These are phyloP conservation scores for Penstemon davidsonii DNA, from an alignment of 257 asterid genomes.

Conservation along the genomic window DNA sequence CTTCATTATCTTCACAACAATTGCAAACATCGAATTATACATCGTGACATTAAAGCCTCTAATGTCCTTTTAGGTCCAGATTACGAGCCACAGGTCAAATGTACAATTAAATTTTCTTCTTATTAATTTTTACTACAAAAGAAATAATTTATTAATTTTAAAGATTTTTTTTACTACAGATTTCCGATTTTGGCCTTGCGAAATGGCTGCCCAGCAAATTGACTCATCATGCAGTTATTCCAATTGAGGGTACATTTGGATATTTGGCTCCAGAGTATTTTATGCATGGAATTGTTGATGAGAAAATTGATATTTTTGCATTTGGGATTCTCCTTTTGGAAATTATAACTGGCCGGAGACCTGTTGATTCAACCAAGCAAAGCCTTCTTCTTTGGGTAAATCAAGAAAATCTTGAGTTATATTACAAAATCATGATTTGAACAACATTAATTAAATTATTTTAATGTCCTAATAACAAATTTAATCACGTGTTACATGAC, in stretches of 20 bases:
- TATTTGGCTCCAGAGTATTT: constrained; percentile 87
- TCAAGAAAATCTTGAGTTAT: neutral
- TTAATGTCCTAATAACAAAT: too few relatives aligned
- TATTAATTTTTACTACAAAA: neutral
- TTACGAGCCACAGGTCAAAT: constrained; percentile 69
- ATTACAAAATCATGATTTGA: too few relatives aligned
- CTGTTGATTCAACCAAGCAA: constrained; percentile 60
- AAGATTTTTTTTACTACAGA: constrained; percentile 34
- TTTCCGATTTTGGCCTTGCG: constrained; percentile 87
- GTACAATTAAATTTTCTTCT: neutral
- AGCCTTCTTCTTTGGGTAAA: constrained; percentile 76
- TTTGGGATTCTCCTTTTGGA: constrained; percentile 83
- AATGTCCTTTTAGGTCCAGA: constrained; percentile 79
- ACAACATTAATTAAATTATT: too few relatives aligned
- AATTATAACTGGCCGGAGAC: constrained; percentile 75
- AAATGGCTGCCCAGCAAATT: constrained; percentile 86
- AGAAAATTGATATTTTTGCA: constrained; percentile 77
- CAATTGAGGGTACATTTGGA: constrained; percentile 89
- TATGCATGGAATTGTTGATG: constrained; percentile 89
- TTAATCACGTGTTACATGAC: too few relatives aligned
- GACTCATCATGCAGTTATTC: constrained; percentile 78
- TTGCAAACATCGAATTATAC: constrained; percentile 84
- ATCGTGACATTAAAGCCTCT: constrained; percentile 88
- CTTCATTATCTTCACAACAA: constrained; percentile 82
- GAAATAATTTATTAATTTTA: neutral